These are phyloP conservation scores for Phytophthora litchii DNA, from an alignment of 352 stramenopile genomes.

Conservation along the genomic window DNA sequence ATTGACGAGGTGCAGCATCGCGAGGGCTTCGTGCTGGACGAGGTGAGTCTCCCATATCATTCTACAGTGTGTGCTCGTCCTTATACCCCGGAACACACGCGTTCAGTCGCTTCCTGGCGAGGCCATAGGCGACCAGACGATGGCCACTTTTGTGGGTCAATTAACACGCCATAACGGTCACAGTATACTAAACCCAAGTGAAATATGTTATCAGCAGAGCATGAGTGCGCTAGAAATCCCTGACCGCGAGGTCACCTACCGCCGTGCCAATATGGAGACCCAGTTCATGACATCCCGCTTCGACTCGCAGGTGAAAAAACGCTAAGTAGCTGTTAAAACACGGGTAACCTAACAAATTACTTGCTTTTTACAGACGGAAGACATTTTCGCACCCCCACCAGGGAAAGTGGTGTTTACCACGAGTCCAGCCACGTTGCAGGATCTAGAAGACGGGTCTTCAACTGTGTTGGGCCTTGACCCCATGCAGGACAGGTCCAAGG, in stretches of 20 bases:
- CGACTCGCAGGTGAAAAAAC: conserved; percentile 51
- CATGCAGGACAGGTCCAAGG: conserved; percentile 30
- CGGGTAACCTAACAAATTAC: conserved; percentile 9
- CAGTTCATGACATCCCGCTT: conserved; percentile 67
- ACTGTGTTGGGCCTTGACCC: conserved; percentile 19
- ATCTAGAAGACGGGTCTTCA: conserved; percentile 40
- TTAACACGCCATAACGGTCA: conserved; percentile 7
- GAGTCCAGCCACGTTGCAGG: conserved; percentile 39
- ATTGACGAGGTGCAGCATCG: conserved; percentile 53
- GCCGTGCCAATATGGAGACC: conserved; percentile 54
- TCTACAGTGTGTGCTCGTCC: not conserved
- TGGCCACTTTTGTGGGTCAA: conserved; percentile 16
- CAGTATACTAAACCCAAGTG: conserved; percentile 21
- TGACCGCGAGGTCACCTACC: conserved; percentile 70
- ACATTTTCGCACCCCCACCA: conserved; percentile 30
- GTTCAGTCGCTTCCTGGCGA: not conserved
- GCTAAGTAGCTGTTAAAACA: not conserved
- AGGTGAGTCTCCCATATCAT: conserved; percentile 39
- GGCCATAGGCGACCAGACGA: not conserved
- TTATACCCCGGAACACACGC: not conserved
- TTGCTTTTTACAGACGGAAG: conserved; percentile 29
- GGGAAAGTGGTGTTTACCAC: conserved; percentile 46
- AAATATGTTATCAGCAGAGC: conserved; percentile 39
- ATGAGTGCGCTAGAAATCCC: conserved; percentile 48
- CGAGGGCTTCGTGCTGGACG: conserved; percentile 62